These are phyloP conservation scores for Amanita jacksonii DNA, from an alignment of 768 basidiomycete genomes.

Conservation along the genomic window DNA sequence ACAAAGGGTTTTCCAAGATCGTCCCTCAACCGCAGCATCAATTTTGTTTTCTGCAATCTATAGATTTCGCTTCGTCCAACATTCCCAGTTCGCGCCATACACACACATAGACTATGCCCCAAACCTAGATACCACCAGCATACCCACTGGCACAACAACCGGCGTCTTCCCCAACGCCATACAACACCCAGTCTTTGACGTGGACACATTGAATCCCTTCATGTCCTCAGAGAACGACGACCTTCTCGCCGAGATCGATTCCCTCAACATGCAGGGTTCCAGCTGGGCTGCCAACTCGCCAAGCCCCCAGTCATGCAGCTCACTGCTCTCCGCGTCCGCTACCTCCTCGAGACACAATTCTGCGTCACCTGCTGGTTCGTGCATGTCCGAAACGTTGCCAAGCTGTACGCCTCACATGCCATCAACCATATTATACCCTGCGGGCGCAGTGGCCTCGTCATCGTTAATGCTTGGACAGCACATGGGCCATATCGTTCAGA, in stretches of 20 bases:
- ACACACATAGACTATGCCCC: too few species aligned
- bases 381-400: neutral
- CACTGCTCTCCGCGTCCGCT: neutral
- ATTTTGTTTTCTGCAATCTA: constrained; percentile 48
- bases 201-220: neutral
- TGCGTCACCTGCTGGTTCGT: neutral
- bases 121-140: neutral
- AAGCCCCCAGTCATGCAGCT: neutral
- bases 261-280: neutral
- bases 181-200: neutral
- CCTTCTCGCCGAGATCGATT: neutral
- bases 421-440: neutral
- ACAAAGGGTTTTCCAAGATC: constrained; percentile 45
- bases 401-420: neutral
- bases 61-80: constrained; percentile 32
- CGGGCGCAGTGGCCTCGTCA: neutral
- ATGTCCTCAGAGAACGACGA: neutral
- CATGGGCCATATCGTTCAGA: neutral
- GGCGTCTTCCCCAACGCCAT: constrained; percentile 6
- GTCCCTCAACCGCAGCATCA: constrained; percentile 17
- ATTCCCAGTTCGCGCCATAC: too few species aligned
- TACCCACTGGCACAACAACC: too few species aligned
- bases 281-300: neutral
- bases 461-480: neutral
- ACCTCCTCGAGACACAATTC: neutral